Base-by-base conservation (phyloP, 1,284 basidiomycete genomes). In the Cutaneotrichosporon sp. region DNA sequence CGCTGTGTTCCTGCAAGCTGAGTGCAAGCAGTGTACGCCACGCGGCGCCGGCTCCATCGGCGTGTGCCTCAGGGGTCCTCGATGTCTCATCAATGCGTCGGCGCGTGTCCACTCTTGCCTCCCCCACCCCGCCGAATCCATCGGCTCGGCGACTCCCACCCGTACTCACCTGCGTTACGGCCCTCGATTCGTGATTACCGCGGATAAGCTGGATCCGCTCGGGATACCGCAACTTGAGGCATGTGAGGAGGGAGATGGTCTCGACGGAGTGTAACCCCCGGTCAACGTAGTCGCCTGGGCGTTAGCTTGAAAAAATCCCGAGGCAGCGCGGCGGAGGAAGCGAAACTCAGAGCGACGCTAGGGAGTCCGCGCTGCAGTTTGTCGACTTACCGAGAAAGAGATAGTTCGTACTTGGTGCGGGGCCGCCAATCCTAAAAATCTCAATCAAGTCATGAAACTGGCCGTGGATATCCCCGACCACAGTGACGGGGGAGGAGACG, bases 401-500 rank as follows among this genome's bases (percentile, higher is more conserved):
- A 75, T 98, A 98, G 74, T 98, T 98, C 29, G 94, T 98, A 67
- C 93, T 82, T 3, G 94, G 94, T 3, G 90, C 90, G 66, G 91
- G 90, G 33, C 94, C 94, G 44, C 96, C 94, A 81, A 98, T 98
- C 46, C 93, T 83, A 68, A 98, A 98, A 71, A 98, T 97, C 77
- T 98, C 94, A 71, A 98, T 88, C 64, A 98, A 81, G 79, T 99
- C 96, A 79, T 98, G 96, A 77, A 98, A 99, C 81, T 99, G 94
- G 16, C 70, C 94, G 75, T 99, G 94, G 51, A 99, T 98, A 73
- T 99, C 96, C 50, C 96, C 96, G 26, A 98, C 94, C 26, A 99
- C 96, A 1, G 96, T 98, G 39, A 99, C 92, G n/a, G 96, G 96
- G 1, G 93, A 88, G 58, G 85, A 87, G 64, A 99, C 89, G 70